Percentiles rank a stretch among this genome's conserved stretches.
Conservation (phyloP, 768 basidiomycete species). For the Naematelia encephala region DNA sequence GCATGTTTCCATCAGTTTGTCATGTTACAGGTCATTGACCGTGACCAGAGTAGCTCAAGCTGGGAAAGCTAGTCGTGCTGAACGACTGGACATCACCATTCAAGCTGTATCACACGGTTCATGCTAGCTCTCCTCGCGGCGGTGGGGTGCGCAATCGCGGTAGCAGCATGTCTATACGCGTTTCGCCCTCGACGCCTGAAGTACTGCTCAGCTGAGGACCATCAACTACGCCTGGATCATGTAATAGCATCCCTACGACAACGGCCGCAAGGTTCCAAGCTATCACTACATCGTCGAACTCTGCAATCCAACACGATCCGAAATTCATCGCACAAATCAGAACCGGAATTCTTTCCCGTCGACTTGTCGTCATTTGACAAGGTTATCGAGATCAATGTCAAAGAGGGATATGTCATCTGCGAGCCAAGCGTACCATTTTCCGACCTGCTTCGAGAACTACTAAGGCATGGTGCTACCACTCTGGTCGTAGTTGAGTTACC, state of each 20-base stretch:
- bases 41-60: too few relatives aligned
- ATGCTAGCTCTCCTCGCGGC: too few relatives aligned
- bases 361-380: conserved; percentile 17
- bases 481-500: conserved; percentile 18
- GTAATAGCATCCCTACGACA: neutral
- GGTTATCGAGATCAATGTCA: conserved; percentile 14
- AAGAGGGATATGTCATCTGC: conserved; percentile 4
- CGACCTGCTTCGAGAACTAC: conserved; percentile 9
- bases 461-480: conserved; percentile 7
- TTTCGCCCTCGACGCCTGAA: too few relatives aligned
- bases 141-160: too few relatives aligned
- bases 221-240: too few relatives aligned
- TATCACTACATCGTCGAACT: conserved; percentile 13
- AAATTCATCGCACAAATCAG: conserved; percentile 13
- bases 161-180: too few relatives aligned
- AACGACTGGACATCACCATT: too few relatives aligned
- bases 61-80: too few relatives aligned
- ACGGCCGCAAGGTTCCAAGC: conserved; percentile 6
- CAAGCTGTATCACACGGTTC: too few relatives aligned
- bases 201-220: too few relatives aligned
- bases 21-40: too few relatives aligned
- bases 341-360: conserved; percentile 1
- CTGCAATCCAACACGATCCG: conserved; percentile 21
- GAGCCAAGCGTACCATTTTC: conserved; percentile 15
- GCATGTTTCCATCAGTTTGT: too few relatives aligned